Evolutionary conservation across 2,329 filamentous ascomycete genomes (phyloP), one percentile per base, ranked within the genome.

Genomic region (Aureobasidium sp.): DNA sequence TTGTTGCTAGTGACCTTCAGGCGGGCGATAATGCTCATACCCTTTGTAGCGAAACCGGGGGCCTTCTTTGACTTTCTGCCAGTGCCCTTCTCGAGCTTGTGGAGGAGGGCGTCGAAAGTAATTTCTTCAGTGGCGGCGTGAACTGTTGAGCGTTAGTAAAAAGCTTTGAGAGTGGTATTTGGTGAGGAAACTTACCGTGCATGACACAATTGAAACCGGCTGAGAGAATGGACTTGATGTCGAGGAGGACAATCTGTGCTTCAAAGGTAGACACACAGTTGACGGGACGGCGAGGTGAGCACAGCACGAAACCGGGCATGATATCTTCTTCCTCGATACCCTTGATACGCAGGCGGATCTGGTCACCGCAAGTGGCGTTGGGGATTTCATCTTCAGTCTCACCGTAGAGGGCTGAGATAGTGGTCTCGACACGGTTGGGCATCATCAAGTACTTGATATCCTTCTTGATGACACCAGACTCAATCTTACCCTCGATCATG

Each of bases 281-380:
- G 26, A 97, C 94, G 36, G 94, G 84, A 68, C 94, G 87, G 81
- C 95, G 96, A 20, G 91, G 90, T 36, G 91, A 96, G 80, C 94
- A 97, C 57, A 99, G 84, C 64, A 99, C 95, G 74, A 97, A 99
- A 9, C 94, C 94, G 0, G 93, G 93, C 67, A 93, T 79, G 68
- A 99, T 90, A 68, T 99, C 94, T 78, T 99, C 95, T 78, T 99
- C 94, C 79, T 99, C 95, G 15, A 96, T 89, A 69, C 94, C 94
- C 71, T 94, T 89, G 68, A 99, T 84, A 67, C 94, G 90, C 69
- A 97, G 79, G 63, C 94, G 90, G 58, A 97, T 87, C 77, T 99
- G 94, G 73, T 99, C 94, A 78, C 94, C 94, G 70, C 91, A 96
- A 68, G 91, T 90, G 23, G 88, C 91, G 63, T 86, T 83, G 8